These are phyloP conservation scores for Cercospora berteroae DNA, from an alignment of 2,329 filamentous ascomycete species.

Conservation along the genomic window DNA sequence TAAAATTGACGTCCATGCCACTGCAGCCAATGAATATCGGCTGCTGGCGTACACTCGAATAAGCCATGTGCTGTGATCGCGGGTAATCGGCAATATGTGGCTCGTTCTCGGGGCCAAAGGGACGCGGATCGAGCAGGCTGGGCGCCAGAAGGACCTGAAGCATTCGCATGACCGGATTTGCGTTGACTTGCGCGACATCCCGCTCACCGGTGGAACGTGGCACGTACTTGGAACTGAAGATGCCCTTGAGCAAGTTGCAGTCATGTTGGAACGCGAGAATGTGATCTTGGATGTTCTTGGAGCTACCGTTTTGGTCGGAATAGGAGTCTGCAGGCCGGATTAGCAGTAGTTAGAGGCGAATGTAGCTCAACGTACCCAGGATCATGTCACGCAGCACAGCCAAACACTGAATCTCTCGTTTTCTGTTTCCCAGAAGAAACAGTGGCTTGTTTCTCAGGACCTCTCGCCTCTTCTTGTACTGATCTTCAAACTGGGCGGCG, in stretches of 20 bases:
- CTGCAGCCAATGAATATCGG: constrained; percentile 45
- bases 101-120: neutral
- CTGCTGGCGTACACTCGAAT: constrained; percentile 36
- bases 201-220: neutral
- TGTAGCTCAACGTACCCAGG: constrained; percentile 39
- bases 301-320: neutral
- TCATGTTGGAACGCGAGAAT: constrained; percentile 1
- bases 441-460: constrained; percentile 30
- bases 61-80: constrained; percentile 48
- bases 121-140: constrained; percentile 24
- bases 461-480: constrained; percentile 38
- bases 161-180: constrained; percentile 25
- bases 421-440: constrained; percentile 31
- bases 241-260: constrained; percentile 9
- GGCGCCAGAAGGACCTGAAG: constrained; percentile 37
- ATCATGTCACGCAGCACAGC: constrained; percentile 45
- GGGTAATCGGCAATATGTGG: constrained; percentile 38
- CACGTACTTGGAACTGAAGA: neutral
- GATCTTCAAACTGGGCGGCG: constrained; percentile 37
- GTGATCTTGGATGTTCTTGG: constrained; percentile 5
- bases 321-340: constrained; percentile 10
- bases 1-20: constrained; percentile 44
- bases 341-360: constrained; percentile 13
- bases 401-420: constrained; percentile 39
- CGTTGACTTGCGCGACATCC: neutral